Base-by-base conservation (phyloP, 768 basidiomycete species). In the Candolleomyces eurysporus region DNA sequence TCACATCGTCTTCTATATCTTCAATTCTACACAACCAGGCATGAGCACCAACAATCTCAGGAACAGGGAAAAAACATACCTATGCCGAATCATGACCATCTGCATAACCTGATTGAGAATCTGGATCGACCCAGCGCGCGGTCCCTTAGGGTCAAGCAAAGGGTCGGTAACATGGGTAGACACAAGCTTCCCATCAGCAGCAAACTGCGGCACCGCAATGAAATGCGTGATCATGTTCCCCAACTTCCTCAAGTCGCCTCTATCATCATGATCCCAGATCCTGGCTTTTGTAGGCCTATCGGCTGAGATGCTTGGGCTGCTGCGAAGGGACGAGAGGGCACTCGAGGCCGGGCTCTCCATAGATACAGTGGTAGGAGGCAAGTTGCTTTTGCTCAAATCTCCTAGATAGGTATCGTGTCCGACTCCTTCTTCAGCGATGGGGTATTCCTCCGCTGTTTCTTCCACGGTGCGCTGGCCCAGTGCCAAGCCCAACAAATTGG, bases 151-250 rank as follows among this genome's bases (percentile, higher is more conserved):
- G 65, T 82, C 78, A 39, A 88, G 78, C 7, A 93, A 74, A 0
- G 89, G 84, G 1, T 82, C 75, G 6, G 77, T 78, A 21, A 94
- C 77, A 57, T 84, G 77, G 1, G 71, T 75, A 0, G 68, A 57
- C 55, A 92, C 83, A 22, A 80, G 62, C 60, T 80, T 75, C 3
- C 71, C 59, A 57, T 83, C 78, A 9, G 79, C 72, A 11, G 72
- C 75, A 67, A 93, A 91, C 49, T 84, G 89, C 2, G 87, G 87
- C 7, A 90, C 81, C 4, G 81, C 79, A 48, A 96, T 78, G 69
- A 94, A 95, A 59, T 86, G 81, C 0, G 80, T 74, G 51, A 94
- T 83, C 90, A 96, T 94, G 46, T 79, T 82, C 7, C 85, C 85
- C 0, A 96, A 77, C 66, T 91, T 89, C 43, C 75, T 76, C 17